Percentiles rank a stretch among this genome's conserved stretches.
Conservation (phyloP, 129 eudicot genomes). For the Lactuca saligna region DNA sequence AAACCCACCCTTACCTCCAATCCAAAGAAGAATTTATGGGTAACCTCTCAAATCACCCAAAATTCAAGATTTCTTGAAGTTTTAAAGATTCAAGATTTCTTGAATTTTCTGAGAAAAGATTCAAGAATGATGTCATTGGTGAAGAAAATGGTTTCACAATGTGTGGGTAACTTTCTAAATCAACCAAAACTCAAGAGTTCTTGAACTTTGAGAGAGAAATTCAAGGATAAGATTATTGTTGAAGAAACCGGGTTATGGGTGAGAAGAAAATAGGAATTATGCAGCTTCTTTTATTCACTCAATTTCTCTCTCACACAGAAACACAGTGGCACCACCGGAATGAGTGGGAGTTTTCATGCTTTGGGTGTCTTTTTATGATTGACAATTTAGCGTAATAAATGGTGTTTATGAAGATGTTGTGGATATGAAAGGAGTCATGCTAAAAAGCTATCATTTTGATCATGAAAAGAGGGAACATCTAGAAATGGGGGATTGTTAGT, state of each 20-base stretch:
- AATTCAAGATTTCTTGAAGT: neutral
- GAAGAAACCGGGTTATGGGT: constrained; percentile 7
- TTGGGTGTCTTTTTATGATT: constrained; percentile 32
- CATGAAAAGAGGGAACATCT: constrained; percentile 32
- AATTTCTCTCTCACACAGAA: constrained; percentile 10
- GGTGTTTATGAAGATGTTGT: constrained; percentile 37
- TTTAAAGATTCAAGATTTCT: neutral
- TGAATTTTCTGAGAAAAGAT: neutral
- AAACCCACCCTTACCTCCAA: neutral
- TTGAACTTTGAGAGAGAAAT: neutral
- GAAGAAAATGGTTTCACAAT: neutral
- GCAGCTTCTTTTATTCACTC: constrained; percentile 13
- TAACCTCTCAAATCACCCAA: neutral
- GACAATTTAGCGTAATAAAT: constrained; percentile 32
- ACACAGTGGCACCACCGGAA: constrained; percentile 17
- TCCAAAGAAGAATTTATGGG: neutral
- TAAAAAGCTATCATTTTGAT: constrained; percentile 32
- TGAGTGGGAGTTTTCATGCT: constrained; percentile 38
- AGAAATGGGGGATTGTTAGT: constrained; percentile 31
- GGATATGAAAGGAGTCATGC: constrained; percentile 31
- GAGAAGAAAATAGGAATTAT: constrained; percentile 12
- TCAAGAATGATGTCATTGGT: neutral
- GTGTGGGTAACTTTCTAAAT: constrained; percentile 9
- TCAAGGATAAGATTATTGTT: constrained; percentile 6
- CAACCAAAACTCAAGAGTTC: neutral